Evolutionary conservation across 345 rosid species (phyloP).

Genomic region (Toxicodendron radicans): DNA sequence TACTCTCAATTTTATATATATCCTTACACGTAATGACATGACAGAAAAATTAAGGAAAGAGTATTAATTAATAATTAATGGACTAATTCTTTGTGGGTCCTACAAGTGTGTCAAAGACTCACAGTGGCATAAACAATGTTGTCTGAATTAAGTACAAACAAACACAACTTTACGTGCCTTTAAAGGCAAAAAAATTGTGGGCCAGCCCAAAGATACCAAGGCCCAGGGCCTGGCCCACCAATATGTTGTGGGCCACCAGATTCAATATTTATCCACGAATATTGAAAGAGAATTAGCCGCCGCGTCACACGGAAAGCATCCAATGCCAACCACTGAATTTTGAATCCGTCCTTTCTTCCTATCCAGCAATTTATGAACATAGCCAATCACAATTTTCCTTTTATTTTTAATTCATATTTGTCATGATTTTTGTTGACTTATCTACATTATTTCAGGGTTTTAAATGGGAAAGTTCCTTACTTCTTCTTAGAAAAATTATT

Average conservation of each 20-base stretch:
- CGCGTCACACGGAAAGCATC: neutral
- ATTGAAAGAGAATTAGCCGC: neutral
- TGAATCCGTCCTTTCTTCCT: neutral
- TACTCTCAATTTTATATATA: no score
- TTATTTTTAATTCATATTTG: neutral
- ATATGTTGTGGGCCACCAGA: neutral
- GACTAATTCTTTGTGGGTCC: neutral
- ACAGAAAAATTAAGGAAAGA: no score
- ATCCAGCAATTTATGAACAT: neutral
- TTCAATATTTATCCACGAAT: constrained; percentile 24
- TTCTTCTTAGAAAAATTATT: neutral
- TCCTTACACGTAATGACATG: no score
- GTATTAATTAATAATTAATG: no score
- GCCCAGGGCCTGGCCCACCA: neutral
- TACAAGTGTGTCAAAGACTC: neutral
- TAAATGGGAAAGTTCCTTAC: no score
- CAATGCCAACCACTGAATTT: neutral
- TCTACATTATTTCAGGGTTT: no score
- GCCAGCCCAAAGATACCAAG: neutral
- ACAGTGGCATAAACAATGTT: neutral
- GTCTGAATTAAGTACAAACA: neutral
- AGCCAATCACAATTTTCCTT: neutral
- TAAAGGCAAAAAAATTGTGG: constrained; percentile 15
- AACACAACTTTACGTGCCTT: constrained; percentile 5
- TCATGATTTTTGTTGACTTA: neutral